Base-by-base conservation (phyloP, 306 rosid genomes). In the Lathyrus aphaca region DNA sequence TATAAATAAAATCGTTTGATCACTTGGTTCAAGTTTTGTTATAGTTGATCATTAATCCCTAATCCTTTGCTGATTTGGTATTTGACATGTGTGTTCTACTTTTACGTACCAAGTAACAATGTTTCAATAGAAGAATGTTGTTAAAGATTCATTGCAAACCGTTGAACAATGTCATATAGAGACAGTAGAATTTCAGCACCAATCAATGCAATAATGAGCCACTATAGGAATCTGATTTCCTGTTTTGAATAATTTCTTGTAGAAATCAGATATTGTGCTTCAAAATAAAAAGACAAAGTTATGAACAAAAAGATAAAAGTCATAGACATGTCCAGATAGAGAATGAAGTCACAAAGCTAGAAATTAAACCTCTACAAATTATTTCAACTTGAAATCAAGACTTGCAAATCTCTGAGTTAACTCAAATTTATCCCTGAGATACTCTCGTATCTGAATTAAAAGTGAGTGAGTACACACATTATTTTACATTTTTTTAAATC, bases 211-310 rank as follows among this genome's bases (percentile, higher is more conserved):
- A 95, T 91, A 64, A 95, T 95, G 76, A 95, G 92, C 99, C 97
- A 91, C 73, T 91, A 97, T 71, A 91, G 79, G 78, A 95, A 79
- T 89, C 97, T 4, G 99, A 95, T 82, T 91, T 95, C 84, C 97
- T 84, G 64, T 95, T 91, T 78, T 95, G 99, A 54, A 91, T 91
- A 74, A 95, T 95, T 77, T 95, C 99, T 80, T 95, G 99, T 61
- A 95, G 95, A 74, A 89, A 91, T 10, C 97, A 97, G 74, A 95
- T 95, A 69, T 91, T 95, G 78, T 95, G 99, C 99, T 89, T 85
- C 86, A 80, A 43, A 55, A 65, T 15, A 16, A 48, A 42, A 38
- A 15, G 14, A 14, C 32, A 13, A 30, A 3, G 40, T 56, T 79
- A 39, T 32, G 57, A 49, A 38, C 27, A 32, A 14, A 64, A 5